These are phyloP conservation scores for Pleurostoma richardsiae DNA, from an alignment of 2,329 filamentous ascomycete genomes.

Conservation along the genomic window DNA sequence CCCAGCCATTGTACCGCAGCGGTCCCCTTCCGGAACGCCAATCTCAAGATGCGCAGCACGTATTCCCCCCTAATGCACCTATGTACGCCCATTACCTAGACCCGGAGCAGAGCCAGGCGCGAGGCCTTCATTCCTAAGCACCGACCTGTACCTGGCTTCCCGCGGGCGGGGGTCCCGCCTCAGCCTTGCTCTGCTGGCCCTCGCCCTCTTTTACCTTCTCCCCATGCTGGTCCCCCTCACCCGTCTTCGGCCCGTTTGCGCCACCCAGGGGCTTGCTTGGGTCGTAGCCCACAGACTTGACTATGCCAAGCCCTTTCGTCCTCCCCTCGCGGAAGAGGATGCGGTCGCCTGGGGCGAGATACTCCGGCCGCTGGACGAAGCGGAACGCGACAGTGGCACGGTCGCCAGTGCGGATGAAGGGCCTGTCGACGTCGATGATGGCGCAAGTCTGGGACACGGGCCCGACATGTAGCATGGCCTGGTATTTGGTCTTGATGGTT, in stretches of 20 bases:
- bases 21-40: no score
- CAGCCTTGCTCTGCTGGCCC: not conserved
- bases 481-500: conserved; percentile 94
- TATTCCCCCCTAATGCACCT: no score
- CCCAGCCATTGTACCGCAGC: no score
- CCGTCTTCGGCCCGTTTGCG: no score
- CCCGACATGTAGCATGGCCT: conserved; percentile 96
- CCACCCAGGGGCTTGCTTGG: conserved; percentile 38
- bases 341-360: conserved; percentile 80
- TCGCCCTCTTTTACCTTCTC: not conserved
- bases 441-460: conserved; percentile 93
- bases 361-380: conserved; percentile 93
- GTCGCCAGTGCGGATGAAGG: conserved; percentile 90
- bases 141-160: not conserved
- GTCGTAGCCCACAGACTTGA: conserved; percentile 89
- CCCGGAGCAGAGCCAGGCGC: no score
- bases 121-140: not conserved
- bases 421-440: conserved; percentile 96
- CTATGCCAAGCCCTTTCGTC: conserved; percentile 92
- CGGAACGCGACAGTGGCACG: conserved; percentile 90
- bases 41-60: no score
- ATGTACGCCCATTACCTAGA: no score
- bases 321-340: conserved; percentile 90
- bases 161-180: not conserved
- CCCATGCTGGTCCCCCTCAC: conserved; percentile 1